Base-by-base conservation (phyloP, 768 basidiomycete species). In the Phaeotremella skinneri region DNA sequence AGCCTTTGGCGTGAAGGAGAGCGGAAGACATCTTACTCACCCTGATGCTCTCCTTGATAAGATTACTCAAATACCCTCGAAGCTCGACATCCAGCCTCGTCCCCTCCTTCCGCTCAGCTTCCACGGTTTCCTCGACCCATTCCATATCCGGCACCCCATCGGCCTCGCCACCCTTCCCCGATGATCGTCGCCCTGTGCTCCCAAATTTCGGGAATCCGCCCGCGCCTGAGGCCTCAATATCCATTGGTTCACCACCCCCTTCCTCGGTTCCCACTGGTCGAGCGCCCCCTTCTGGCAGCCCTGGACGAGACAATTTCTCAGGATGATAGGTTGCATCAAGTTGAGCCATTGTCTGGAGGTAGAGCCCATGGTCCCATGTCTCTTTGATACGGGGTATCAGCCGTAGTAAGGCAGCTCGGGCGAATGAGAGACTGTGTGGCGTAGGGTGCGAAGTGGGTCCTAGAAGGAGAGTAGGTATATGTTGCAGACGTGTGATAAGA, bases 11-110 rank as follows among this genome's bases (percentile, higher is more conserved):
- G 30, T 1, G 23, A 48, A 23, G 14, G n/a, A 9, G 17, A 29
- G 25, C 41, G 39, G 39, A 11, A 43, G 27, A 41, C 23, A 21
- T 1, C 16, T 80, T 82, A 72, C 80, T 58, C 74, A 94, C 91
- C 69, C 94, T 81, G 67, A 96, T 93, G 81, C 90, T 92, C 82
- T 98, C 94, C 78, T 96, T 98, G 81, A 98, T 96, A 86, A 97
- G 87, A 75, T 96, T 98, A 68, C 89, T 92, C 64, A 86, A 83
- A 72, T 97, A 97, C 11, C 88, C 90, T 83, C 91, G 93, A 72
- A 97, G 80, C 75, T 98, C 94, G 4, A 92, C 87, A 79, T 96
- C 93, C 58, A 96, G 79, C 75, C 87, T 90, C n/a, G 82, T 83
- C 58, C 81, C 81, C 72, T 93, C 90, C n/a, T 83, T 82, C 61